Evolutionary conservation across 1,139 yeast species (phyloP), one percentile per base, ranked within the genome.

Genomic region (Martiniozyma asiatica): DNA sequence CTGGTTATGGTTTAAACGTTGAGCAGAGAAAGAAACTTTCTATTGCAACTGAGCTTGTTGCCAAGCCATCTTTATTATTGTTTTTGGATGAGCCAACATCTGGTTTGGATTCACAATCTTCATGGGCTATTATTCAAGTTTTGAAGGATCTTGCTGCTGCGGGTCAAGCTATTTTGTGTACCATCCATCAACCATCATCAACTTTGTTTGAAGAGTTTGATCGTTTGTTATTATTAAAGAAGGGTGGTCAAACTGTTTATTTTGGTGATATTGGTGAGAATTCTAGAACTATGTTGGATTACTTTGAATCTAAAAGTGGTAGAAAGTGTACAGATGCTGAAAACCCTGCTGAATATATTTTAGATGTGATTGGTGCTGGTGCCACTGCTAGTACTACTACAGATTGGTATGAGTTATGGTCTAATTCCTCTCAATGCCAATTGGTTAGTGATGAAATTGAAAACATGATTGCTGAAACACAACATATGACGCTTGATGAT

Each of bases 301-400:
- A 71, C 40, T 70, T 71, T 44, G 75, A 69, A 44, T 48, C 48
- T 25, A 54, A 67, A 37, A 75, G 77, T 34, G 65, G 68, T 16
- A 53, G 73, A 35, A 50, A 56, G 32, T 71, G 78, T 54, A 57
- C 59, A 6, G 35, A 30, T 38, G 48, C 37, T 50, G 76, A 51
- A 53, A 71, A 71, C 36, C 70, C 70, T 5, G 69, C 72, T 19
- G 73, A 66, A 45, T 66, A 68, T 58, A 61, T 66, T 54, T 53
- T 66, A 36, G 63, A 63, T 40, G 68, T 66, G 19, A 70, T 73
- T 45, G 76, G 75, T 29, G 75, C 75, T 8, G 76, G 74, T 59
- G 65, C 68, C 6, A 52, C 59, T 40, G 68, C 73, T 6, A 32
- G 52, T 12, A 55, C 56, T 8, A 44, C 48, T 8, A 50, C 50